phyloP scores from a whole-genome alignment of 208 protist genomes.

The Wallacemonas rigidus region DNA sequence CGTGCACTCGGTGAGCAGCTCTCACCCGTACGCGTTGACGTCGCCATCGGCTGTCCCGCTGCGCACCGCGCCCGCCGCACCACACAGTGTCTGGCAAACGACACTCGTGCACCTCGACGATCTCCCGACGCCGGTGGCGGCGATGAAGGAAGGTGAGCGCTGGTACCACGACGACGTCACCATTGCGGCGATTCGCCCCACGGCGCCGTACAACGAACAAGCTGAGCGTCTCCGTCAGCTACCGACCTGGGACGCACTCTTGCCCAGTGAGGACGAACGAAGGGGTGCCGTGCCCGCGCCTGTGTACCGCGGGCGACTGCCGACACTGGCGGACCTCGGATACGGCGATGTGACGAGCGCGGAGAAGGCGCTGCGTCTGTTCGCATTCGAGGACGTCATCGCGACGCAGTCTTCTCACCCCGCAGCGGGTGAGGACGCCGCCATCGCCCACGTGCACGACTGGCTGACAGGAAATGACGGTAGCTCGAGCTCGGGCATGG shows the following conservation, averaged over 20 bases:
- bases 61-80: slow-evolving; percentile 1
- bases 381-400: slow-evolving; percentile 73
- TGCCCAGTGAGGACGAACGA: slow-evolving; percentile 45
- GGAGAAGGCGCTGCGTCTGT: slow-evolving; percentile 19
- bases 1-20: slow-evolving; percentile 19
- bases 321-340: slow-evolving; percentile 71
- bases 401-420: slow-evolving; percentile 75
- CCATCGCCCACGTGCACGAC: slow-evolving; percentile 50
- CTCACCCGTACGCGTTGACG: slow-evolving; percentile 10
- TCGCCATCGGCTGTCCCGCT: background rate
- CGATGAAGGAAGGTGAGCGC: slow-evolving; percentile 84
- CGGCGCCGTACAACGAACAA: slow-evolving; percentile 60
- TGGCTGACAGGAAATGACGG: slow-evolving; percentile 62
- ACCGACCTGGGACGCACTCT: slow-evolving; percentile 30
- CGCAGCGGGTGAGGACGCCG: slow-evolving; percentile 62
- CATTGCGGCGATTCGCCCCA: slow-evolving; percentile 74
- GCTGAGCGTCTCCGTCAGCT: slow-evolving; percentile 39
- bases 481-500: slow-evolving; percentile 34
- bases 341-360: slow-evolving; percentile 41
- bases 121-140: slow-evolving; percentile 68
- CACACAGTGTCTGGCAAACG: slow-evolving; percentile 87
- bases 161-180: slow-evolving; percentile 91
- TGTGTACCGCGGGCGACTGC: slow-evolving; percentile 54
- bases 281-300: slow-evolving; percentile 33
- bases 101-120: slow-evolving; percentile 92